Percentiles rank a stretch among this genome's conserved stretches.
Evolutionary conservation across 2,329 filamentous ascomycete genomes (phyloP).

Genomic region (Hypoxylon rubiginosum): DNA sequence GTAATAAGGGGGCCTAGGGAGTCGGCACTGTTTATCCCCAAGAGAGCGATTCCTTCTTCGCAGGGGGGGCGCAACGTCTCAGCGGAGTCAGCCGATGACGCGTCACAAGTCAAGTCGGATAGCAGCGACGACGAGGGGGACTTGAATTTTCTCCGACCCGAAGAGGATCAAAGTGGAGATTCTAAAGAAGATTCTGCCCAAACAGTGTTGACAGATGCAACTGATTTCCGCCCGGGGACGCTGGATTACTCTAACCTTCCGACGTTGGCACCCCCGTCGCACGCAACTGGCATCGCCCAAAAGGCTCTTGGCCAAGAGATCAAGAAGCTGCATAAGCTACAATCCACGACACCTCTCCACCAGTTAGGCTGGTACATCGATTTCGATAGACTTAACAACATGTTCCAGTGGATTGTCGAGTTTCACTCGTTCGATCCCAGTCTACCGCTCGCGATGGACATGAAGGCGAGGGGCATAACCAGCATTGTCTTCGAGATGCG

Average conservation of each 20-base stretch:
- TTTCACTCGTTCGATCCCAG: constrained; percentile 82
- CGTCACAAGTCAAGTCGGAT: constrained; percentile 36
- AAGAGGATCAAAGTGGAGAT: constrained; percentile 45
- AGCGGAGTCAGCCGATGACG: constrained; percentile 17
- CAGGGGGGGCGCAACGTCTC: background rate
- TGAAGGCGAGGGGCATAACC: constrained; percentile 71
- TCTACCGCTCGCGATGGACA: constrained; percentile 80
- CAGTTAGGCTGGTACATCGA: constrained; percentile 89
- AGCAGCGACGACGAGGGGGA: constrained; percentile 62
- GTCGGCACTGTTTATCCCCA: constrained; percentile 49
- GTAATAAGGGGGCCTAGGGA: constrained; percentile 30
- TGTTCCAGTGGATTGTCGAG: constrained; percentile 94
- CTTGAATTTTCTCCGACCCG: constrained; percentile 55
- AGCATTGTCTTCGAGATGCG: constrained; percentile 86
- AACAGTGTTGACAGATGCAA: no score
- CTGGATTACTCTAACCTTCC: constrained; percentile 74
- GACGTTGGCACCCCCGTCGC: constrained; percentile 73
- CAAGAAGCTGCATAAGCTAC: constrained; percentile 71
- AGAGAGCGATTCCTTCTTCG: constrained; percentile 51
- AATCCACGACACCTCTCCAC: constrained; percentile 70
- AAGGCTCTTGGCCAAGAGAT: constrained; percentile 76
- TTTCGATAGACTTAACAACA: constrained; percentile 73
- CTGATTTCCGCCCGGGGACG: constrained; percentile 73
- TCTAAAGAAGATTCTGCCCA: constrained; percentile 17
- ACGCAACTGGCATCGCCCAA: constrained; percentile 73